Evolutionary conservation across 177 flowering plant species (phyloP).

Genomic region (Vitis hybrid): DNA sequence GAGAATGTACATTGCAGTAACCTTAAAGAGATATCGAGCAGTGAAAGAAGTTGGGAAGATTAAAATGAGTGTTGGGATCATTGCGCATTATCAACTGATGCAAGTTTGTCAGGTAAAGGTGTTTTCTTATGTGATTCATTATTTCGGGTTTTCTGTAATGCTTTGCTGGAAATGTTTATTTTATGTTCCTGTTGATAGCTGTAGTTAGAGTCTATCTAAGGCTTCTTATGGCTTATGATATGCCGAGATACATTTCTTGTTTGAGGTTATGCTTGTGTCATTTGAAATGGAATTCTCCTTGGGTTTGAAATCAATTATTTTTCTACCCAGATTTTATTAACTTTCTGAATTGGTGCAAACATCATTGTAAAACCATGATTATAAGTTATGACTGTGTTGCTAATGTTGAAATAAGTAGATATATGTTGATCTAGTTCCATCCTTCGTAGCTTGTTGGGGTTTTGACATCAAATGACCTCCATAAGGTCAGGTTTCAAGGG

Average conservation of each 20-base stretch:
- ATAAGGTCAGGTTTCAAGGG: too few relatives aligned
- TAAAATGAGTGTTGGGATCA: slow-evolving; percentile 62
- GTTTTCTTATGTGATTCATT: neutral
- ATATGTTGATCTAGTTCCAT: too few relatives aligned
- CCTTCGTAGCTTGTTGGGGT: too few relatives aligned
- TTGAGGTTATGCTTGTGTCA: neutral
- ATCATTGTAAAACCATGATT: neutral
- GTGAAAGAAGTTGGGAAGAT: slow-evolving; percentile 49
- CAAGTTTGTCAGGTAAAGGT: slow-evolving; percentile 73
- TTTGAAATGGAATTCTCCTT: neutral
- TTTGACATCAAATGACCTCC: too few relatives aligned
- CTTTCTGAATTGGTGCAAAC: neutral
- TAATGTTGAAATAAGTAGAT: too few relatives aligned
- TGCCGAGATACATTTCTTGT: too few relatives aligned
- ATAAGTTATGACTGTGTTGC: too few relatives aligned
- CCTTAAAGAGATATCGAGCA: slow-evolving; percentile 46
- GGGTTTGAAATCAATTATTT: neutral
- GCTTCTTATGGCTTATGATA: too few relatives aligned
- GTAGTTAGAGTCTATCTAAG: neutral
- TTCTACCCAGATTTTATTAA: neutral
- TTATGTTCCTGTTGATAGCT: neutral
- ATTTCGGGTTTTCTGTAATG: neutral
- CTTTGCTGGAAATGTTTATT: neutral
- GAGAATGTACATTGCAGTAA: slow-evolving; percentile 70
- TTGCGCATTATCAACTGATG: slow-evolving; percentile 61